phyloP scores from a whole-genome alignment of 768 basidiomycete genomes.

The Suillus placidus region DNA sequence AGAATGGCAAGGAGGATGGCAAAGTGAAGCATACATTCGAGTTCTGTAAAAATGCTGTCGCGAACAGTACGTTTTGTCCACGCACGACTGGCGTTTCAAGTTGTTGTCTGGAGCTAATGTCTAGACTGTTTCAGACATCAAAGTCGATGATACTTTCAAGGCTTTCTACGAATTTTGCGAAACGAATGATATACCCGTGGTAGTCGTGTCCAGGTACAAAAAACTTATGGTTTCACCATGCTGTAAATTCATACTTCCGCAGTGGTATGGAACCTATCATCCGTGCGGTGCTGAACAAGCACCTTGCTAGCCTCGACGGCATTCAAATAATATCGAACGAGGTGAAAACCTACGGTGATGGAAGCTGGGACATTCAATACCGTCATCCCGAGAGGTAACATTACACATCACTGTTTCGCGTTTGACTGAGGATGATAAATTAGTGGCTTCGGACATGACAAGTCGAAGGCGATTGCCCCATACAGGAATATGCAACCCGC shows the following conservation, averaged over 20 bases:
- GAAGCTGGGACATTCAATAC: constrained; percentile 81
- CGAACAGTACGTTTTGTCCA: constrained; percentile 55
- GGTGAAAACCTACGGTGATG: constrained; percentile 63
- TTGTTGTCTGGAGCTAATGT: constrained; percentile 16
- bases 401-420: neutral
- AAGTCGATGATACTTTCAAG: constrained; percentile 86
- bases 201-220: constrained; percentile 86
- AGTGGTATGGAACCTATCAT: constrained; percentile 96
- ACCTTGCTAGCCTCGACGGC: constrained; percentile 72
- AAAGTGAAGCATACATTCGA: constrained; percentile 62
- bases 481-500: constrained; percentile 72
- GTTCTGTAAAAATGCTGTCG: constrained; percentile 78
- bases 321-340: constrained; percentile 97
- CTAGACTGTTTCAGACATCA: constrained; percentile 60
- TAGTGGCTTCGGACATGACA: constrained; percentile 93
- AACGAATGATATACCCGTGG: constrained; percentile 76
- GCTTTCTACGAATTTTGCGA: constrained; percentile 88
- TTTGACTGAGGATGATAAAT: constrained; percentile 5
- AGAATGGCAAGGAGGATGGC: constrained; percentile 45
- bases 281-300: constrained; percentile 79
- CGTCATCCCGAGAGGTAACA: constrained; percentile 84
- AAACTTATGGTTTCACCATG: neutral
- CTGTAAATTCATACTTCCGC: constrained; percentile 11
- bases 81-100: constrained; percentile 12
- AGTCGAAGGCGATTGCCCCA: constrained; percentile 91